Conservation (phyloP, 345 rosid genomes). For the Heritiera littoralis region DNA sequence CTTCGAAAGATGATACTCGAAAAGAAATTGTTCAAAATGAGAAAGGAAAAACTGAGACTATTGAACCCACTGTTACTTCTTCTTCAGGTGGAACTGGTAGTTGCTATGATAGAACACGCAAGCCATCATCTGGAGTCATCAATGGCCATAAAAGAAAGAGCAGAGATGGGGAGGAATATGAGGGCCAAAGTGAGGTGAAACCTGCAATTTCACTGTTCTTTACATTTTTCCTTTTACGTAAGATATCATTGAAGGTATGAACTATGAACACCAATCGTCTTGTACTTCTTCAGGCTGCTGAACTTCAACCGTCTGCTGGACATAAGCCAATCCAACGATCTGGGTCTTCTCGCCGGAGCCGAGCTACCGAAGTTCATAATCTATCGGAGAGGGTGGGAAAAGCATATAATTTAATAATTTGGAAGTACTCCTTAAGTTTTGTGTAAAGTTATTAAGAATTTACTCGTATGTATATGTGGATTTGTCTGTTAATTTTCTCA, state of each 20-base stretch:
- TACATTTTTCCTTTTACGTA: background rate
- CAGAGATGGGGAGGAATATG: slow-evolving; percentile 51
- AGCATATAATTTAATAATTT: background rate
- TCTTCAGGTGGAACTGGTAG: slow-evolving; percentile 73
- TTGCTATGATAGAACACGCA: slow-evolving; percentile 45
- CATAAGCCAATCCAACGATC: slow-evolving; percentile 41
- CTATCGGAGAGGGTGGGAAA: slow-evolving; percentile 64
- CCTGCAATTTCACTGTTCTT: background rate
- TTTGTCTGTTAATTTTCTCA: background rate
- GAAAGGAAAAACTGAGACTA: slow-evolving; percentile 40
- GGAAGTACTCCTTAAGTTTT: background rate
- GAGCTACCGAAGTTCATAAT: slow-evolving; percentile 79
- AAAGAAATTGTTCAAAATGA: slow-evolving; percentile 30
- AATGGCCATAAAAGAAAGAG: slow-evolving; percentile 58
- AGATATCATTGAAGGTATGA: background rate
- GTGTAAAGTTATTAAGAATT: background rate
- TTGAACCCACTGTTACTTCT: slow-evolving; percentile 47
- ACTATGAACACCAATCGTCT: background rate
- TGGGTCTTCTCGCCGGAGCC: slow-evolving; percentile 52
- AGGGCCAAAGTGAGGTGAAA: slow-evolving; percentile 63
- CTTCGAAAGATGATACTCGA: slow-evolving; percentile 31
- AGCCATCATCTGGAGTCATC: slow-evolving; percentile 39
- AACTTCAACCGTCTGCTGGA: slow-evolving; percentile 29
- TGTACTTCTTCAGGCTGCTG: slow-evolving; percentile 41
- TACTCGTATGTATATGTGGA: background rate